Evolutionary conservation across 208 protist species (phyloP), one percentile per base, ranked within the genome.

Genomic region (Angomonas deanei): DNA sequence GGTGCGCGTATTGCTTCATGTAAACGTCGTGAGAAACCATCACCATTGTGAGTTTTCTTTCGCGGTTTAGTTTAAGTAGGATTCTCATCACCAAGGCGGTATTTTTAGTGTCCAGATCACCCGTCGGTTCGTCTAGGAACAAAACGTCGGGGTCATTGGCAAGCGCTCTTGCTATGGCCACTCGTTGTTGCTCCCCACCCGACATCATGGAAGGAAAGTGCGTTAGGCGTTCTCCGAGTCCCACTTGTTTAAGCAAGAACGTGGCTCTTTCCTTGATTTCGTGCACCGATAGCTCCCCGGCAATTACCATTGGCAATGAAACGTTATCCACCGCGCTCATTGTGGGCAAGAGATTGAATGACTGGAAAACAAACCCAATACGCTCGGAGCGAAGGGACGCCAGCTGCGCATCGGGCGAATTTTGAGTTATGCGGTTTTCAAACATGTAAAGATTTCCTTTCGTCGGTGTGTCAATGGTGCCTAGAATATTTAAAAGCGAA

Each of bases 21-120:
- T 93, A 86, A n/a, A 96, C 83, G 68, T 99, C 97, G 68, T 99
- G 97, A 6, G 97, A 98, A 1, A 99, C 97, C 97, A 99, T 99
- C n/a, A 99, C 82, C 76, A 98, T 84, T 17, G 97, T 98, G 23
- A 99, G 86, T 32, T 83, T 86, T 13, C 71, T 66, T 23, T 90
- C 68, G 24, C 76, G 54, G 57, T 98, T 98, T n/a, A 98, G 82
- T 36, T 83, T 70, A 3, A 94, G 64, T 30, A 99, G 70, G 42
- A 98, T 84, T 64, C 96, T 82, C 87, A 99, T 93, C n/a, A 98
- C 86, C 39, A 97, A 67, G 11, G 78, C 56, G 0, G 97, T 98
- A 68, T 98, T 99, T 36, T 86, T 86, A 0, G 93, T 97, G 76
- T 99, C 97, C 36, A 99, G 86, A 70, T 99, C 97, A 31, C 96